These are phyloP conservation scores for Hyparrhenia diplandra DNA, from an alignment of 176 grass and related monocot genomes.

Conservation along the genomic window DNA sequence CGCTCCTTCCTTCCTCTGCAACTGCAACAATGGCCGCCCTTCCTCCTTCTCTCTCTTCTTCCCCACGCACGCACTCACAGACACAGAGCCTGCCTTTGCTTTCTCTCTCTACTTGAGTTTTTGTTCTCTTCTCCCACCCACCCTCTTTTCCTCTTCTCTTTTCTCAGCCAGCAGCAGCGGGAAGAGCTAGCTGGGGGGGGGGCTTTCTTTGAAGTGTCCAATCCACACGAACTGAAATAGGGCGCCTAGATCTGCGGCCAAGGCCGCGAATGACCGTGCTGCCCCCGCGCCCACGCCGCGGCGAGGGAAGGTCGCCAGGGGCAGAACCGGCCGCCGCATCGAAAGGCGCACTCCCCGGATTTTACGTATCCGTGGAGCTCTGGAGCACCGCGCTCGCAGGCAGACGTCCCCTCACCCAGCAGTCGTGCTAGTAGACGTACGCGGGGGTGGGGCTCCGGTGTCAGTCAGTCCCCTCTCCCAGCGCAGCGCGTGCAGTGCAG, in stretches of 20 bases:
- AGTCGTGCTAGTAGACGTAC: too few species aligned
- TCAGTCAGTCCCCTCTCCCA: background rate
- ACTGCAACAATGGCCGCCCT: background rate
- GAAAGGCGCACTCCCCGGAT: slow-evolving; percentile 43
- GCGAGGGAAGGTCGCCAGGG: background rate
- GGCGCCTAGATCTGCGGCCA: slow-evolving; percentile 34
- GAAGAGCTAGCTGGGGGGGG: too few species aligned
- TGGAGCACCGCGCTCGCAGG: background rate
- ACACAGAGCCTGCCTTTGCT: background rate
- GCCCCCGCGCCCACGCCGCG: background rate
- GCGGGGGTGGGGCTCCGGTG: background rate
- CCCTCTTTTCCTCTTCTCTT: background rate
- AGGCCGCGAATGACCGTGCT: background rate
- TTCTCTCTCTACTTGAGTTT: background rate
- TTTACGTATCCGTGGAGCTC: too few species aligned
- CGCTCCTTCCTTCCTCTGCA: background rate
- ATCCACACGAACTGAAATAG: slow-evolving; percentile 55
- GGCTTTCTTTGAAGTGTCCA: slow-evolving; percentile 38
- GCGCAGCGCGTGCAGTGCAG: background rate
- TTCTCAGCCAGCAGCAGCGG: too few species aligned
- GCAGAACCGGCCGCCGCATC: slow-evolving; percentile 28
- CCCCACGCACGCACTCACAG: background rate
- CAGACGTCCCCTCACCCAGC: background rate
- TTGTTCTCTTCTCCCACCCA: slow-evolving; percentile 16
- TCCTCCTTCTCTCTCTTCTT: background rate